Percentiles rank a stretch among this genome's conserved stretches.
Evolutionary conservation across 2,329 filamentous ascomycete genomes (phyloP).

Genomic region (Zasmidium cellare): DNA sequence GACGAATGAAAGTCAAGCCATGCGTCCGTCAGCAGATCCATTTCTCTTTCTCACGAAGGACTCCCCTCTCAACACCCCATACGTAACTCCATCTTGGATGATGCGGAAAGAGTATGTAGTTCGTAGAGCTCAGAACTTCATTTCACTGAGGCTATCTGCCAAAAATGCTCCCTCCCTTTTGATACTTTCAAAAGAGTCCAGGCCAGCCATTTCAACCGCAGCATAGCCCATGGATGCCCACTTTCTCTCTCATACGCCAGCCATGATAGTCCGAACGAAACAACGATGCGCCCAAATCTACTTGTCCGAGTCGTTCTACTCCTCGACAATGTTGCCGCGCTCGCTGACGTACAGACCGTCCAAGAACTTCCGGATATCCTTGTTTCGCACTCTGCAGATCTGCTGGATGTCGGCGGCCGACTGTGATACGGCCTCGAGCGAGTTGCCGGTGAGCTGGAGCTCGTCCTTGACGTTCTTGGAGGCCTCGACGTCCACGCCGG

Average conservation of each 20-base stretch:
- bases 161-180: conserved; percentile 1
- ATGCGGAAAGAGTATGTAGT: background rate
- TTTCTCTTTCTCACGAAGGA: too few relatives aligned
- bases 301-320: conserved; percentile 29
- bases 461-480: conserved; percentile 97
- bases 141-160: conserved; percentile 16
- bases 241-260: conserved; percentile 3
- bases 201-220: conserved; percentile 5
- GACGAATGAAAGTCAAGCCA: too few relatives aligned
- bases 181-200: conserved; percentile 2
- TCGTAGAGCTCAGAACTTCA: conserved; percentile 14
- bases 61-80: background rate
- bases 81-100: background rate
- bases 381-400: conserved; percentile 99
- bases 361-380: conserved; percentile 99
- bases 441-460: conserved; percentile 90
- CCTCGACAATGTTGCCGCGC: conserved; percentile 78
- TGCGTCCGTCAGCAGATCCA: too few relatives aligned
- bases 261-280: conserved; percentile 1
- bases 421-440: conserved; percentile 95
- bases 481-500: conserved; percentile 85
- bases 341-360: conserved; percentile 99
- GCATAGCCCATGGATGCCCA: conserved; percentile 4
- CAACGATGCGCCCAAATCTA: background rate
- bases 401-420: conserved; percentile 99